phyloP scores from a whole-genome alignment of 2,329 filamentous ascomycete genomes.

The Ophiostoma novo-ulmi region DNA sequence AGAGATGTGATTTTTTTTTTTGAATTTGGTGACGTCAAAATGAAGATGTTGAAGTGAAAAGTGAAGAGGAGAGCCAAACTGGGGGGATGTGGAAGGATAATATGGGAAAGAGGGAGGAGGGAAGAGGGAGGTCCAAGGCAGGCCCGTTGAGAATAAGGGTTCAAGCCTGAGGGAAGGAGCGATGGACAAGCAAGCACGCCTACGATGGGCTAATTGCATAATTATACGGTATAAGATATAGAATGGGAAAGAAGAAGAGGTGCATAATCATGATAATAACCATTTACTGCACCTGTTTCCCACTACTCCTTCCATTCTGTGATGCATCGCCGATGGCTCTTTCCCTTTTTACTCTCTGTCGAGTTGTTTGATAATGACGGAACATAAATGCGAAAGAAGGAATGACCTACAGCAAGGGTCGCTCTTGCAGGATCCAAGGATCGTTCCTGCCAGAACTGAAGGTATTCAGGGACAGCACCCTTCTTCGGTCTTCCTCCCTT shows the following conservation, averaged over 20 bases:
- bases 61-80: background rate
- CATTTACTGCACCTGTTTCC: background rate
- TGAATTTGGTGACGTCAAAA: background rate
- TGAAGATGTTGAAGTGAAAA: background rate
- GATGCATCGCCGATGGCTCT: background rate
- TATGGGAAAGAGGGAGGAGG: conserved; percentile 34
- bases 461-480: background rate
- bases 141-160: background rate
- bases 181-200: conserved; percentile 1
- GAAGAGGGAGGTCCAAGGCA: conserved; percentile 27
- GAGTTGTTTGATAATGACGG: background rate
- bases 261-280: too few relatives aligned
- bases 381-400: background rate
- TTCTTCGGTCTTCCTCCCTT: background rate
- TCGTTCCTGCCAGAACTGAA: background rate
- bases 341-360: background rate
- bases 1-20: too few relatives aligned
- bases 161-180: conserved; percentile 7
- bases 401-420: background rate
- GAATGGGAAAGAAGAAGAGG: background rate
- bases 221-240: background rate
- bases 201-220: background rate
- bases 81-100: background rate
- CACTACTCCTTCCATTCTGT: background rate
- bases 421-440: background rate